phyloP scores from a whole-genome alignment of 2,329 filamentous ascomycete genomes.

The Exophiala alcalophila region DNA sequence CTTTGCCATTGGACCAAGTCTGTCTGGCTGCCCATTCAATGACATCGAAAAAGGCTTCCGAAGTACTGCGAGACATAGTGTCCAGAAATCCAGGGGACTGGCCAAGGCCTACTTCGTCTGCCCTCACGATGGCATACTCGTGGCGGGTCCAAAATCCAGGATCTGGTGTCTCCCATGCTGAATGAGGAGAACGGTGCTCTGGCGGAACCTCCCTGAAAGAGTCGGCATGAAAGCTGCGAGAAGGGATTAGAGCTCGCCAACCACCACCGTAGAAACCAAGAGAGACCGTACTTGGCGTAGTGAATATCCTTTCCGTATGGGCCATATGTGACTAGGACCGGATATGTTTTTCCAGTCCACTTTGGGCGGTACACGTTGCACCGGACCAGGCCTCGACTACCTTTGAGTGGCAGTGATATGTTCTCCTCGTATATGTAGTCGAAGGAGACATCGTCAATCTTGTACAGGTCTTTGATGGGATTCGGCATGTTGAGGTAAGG shows the following conservation, averaged over 20 bases:
- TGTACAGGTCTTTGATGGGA: conserved; percentile 12
- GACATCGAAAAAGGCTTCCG: conserved; percentile 51
- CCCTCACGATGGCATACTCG: conserved; percentile 57
- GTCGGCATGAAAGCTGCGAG: conserved; percentile 6
- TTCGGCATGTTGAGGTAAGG: conserved; percentile 19
- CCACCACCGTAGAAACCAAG: no score
- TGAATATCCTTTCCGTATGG: conserved; percentile 72
- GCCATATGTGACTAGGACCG: conserved; percentile 67
- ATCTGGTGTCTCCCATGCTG: conserved; percentile 60
- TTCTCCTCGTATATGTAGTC: conserved; percentile 52
- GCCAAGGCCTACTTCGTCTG: conserved; percentile 53
- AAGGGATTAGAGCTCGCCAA: background rate
- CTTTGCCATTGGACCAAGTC: conserved; percentile 51
- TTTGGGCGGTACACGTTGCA: conserved; percentile 52
- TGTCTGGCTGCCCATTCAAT: conserved; percentile 53
- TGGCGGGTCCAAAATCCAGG: conserved; percentile 56
- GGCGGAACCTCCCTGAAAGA: conserved; percentile 10
- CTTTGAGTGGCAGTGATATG: conserved; percentile 46
- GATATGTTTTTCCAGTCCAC: conserved; percentile 44
- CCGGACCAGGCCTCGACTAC: conserved; percentile 44
- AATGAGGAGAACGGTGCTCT: conserved; percentile 53
- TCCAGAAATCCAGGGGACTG: conserved; percentile 53
- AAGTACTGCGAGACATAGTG: conserved; percentile 53
- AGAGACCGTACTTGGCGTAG: conserved; percentile 41
- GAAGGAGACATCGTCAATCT: conserved; percentile 34